Base-by-base conservation (phyloP, 1,139 yeast species). In the Candida sojae region DNA sequence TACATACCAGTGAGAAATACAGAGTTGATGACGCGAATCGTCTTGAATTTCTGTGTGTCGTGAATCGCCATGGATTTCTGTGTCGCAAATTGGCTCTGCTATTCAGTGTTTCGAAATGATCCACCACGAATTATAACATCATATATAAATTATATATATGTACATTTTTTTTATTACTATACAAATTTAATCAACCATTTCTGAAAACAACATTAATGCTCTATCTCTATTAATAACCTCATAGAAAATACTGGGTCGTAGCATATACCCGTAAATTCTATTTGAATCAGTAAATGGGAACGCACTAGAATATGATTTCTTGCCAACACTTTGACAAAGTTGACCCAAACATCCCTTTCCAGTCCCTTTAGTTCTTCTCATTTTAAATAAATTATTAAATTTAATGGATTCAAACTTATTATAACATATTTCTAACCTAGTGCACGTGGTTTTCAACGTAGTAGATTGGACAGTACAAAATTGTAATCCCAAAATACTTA, bases 291-390 rank as follows among this genome's bases (percentile, higher is more conserved):
- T 47, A 26, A 42, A 45, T 13, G 47, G 45, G 31, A 47, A 47
- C 4, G 48, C 44, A 45, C 41, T 41, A 5, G 44, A 36, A 29
- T 44, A 33, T 3, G 31, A 26, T 12, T 42, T 38, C 13, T 44
- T 39, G 6, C 45, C 36, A 6, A 32, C 36, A 29, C 35, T 31
- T 13, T 42, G 45, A 40, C 50, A 48, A 30, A 48, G 43, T 32
- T 48, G 50, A 31, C 50, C 50, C 17, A 48, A 33, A 34, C 48
- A 44, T 8, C 50, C 50, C n/a, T 39, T 42, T 1, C 44, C 37
- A 5, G 46, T 45, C 5, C 48, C 46, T 29, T 23, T 36, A 11
- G 48, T 41, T 29, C 31, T 28, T 5, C 37, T 38, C 48, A 47
- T 40, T 10, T 42, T 38, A 23, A 44, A 41, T 21, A 40, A 23